Base-by-base conservation (phyloP, 192 early-diverging fungal genomes). In the Backusella tuberculispora region DNA sequence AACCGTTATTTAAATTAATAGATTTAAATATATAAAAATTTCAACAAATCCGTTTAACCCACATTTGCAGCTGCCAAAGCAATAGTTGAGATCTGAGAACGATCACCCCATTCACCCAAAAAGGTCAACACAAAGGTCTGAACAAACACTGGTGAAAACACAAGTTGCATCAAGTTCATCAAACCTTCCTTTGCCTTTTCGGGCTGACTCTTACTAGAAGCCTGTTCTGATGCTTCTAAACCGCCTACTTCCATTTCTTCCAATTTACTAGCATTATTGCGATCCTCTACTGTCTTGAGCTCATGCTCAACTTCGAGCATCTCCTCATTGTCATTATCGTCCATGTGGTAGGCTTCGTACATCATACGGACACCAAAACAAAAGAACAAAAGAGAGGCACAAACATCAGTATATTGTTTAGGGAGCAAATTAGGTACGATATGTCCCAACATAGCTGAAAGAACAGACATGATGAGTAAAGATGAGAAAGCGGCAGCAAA, bases 61-160 rank as follows among this genome's bases (percentile, higher is more conserved):
- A 90, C 89, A 75, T 91, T 88, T n/a, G 97, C 95, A 19, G 96
- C 96, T 50, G 95, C 96, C 69, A 99, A 83, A 42, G 96, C 97
- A 78, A 99, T 96, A 2, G 97, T 98, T 3, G 96, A 92, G 72
- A 98, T 94, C 83, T 99, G 97, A 71, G 95, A 96, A 29, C 96
- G 89, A 81, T 99, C 96, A 14, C 96, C 97, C 96, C 97, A 99
- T 79, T 99, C 98, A 47, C 94, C 98, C 72, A 99, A 73, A 75
- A 99, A 99, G 45, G 96, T 98, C 76, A 99, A 79, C 41, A 96
- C 89, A 87, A 99, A 99, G 0, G 94, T 95, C 84, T 99, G 93
- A 26, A 98, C 90, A 88, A 96, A 99, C 37, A 96, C 83, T 0
- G 98, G 97, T 26, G 96, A 96, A 69, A 97, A 88, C 42, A 97